These are phyloP conservation scores for Phaeoacremonium minimum DNA, from an alignment of 2,329 filamentous ascomycete genomes.

Conservation along the genomic window DNA sequence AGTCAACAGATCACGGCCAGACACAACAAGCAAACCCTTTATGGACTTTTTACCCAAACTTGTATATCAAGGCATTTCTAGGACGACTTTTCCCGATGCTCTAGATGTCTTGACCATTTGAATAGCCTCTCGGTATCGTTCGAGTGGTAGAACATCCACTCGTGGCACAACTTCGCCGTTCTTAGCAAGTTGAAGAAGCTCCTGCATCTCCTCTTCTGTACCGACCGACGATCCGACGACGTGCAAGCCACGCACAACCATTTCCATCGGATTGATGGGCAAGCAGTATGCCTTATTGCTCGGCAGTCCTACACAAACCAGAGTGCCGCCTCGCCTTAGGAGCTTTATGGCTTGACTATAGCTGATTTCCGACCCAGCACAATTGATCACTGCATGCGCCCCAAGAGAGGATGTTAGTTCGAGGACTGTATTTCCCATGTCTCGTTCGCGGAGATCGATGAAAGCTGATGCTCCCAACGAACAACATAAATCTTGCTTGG, in stretches of 20 bases:
- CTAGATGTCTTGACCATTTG: slow-evolving; percentile 4
- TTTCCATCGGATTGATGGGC: slow-evolving; percentile 3
- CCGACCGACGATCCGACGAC: slow-evolving; percentile 6
- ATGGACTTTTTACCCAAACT: no score
- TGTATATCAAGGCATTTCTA: slow-evolving; percentile 1
- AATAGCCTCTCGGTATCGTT: slow-evolving; percentile 2
- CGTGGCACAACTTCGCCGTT: slow-evolving; percentile 1
- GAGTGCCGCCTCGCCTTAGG: slow-evolving; percentile 41
- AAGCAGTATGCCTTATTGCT: slow-evolving; percentile 1
- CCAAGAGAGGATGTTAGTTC: slow-evolving; percentile 53
- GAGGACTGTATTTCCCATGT: slow-evolving; percentile 45
- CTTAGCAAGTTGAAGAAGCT: slow-evolving; percentile 4
- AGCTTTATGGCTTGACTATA: slow-evolving; percentile 43
- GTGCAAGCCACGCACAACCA: slow-evolving; percentile 3
- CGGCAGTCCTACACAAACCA: slow-evolving; percentile 49
- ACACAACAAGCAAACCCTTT: no score
- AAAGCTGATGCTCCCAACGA: slow-evolving; percentile 64
- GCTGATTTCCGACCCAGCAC: slow-evolving; percentile 42
- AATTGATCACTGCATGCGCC: slow-evolving; percentile 57
- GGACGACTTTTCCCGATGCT: slow-evolving; percentile 4
- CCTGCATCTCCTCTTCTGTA: slow-evolving; percentile 3
- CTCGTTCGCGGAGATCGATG: slow-evolving; percentile 50
- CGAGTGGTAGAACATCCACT: slow-evolving; percentile 3
- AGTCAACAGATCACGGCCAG: no score
- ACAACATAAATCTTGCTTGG: slow-evolving; percentile 10